A percentile compares a stretch with the other conserved stretches of the same genome.
phyloP scores from a whole-genome alignment of 1,139 yeast species.

The Geotrichum aggregatum region DNA sequence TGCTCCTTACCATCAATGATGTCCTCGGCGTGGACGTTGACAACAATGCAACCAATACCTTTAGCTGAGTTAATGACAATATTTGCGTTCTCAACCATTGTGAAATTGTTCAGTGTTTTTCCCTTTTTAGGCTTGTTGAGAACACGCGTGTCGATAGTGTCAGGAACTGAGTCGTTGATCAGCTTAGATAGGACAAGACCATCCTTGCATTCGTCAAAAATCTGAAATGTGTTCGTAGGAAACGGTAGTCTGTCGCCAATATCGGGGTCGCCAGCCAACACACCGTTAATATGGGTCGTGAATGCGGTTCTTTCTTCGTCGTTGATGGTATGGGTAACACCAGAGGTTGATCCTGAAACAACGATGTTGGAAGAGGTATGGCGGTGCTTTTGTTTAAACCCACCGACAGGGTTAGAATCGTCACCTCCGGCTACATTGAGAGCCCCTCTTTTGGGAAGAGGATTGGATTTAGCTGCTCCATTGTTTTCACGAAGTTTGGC shows the following conservation, averaged over 20 bases:
- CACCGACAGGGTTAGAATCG: neutral
- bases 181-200: constrained; percentile 89
- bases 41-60: constrained; percentile 97
- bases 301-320: constrained; percentile 96
- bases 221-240: constrained; percentile 90
- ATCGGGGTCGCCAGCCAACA: constrained; percentile 83
- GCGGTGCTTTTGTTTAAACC: constrained; percentile 21
- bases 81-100: constrained; percentile 94
- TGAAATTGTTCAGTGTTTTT: constrained; percentile 85
- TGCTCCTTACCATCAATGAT: constrained; percentile 96
- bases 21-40: constrained; percentile 95
- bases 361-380: constrained; percentile 48
- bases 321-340: constrained; percentile 94
- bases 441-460: constrained; percentile 26
- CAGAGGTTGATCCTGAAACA: constrained; percentile 77
- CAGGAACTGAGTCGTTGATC: constrained; percentile 96
- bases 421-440: constrained; percentile 16
- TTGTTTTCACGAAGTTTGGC: constrained; percentile 38
- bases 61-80: constrained; percentile 96
- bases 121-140: constrained; percentile 79
- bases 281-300: constrained; percentile 91
- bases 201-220: constrained; percentile 94
- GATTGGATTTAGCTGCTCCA: constrained; percentile 26
- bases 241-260: constrained; percentile 84
- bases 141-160: constrained; percentile 96